Evolutionary conservation across 2,329 filamentous ascomycete genomes (phyloP), one percentile per base, ranked within the genome.

Genomic region (Stachybotrys elegans): DNA sequence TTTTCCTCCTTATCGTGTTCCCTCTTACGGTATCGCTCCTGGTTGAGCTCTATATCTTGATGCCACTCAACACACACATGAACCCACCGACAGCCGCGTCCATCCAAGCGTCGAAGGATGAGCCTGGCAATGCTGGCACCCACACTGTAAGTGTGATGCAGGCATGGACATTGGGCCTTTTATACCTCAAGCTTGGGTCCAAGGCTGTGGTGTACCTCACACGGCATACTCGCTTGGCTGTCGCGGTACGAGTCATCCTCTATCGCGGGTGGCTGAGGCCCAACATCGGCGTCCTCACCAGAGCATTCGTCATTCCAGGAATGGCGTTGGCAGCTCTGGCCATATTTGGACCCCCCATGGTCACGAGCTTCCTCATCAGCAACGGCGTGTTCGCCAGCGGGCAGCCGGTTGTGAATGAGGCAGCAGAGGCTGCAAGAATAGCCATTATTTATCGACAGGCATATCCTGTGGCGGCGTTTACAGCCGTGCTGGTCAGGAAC

Each of bases 111-210:
- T 29, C 46, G 44, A 20, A 53, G 54, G 45, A 55, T 37, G 50
- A 55, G 19, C 51, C 44, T 4, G 47, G 54, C 5, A 53, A 56
- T 40, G 55, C 51, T 6, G 61, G 61, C 13, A 60, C 62, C 4
- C 88, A 94, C 58, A 87, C 84, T 7, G 80, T 97, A 34, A 86
- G 94, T 49, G 76, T 97, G 48, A 84, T 97, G 34, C 92, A 97
- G 60, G 84, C 91, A 46, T 98, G 92, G 90, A 95, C 91, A 0
- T 73, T 98, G 1, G 93, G 93, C 5, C 78, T 98, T 19, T 75
- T 98, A 4, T 96, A 95, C 62, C 76, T 94, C 22, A 91, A 95
- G 51, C 81, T 97, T 55, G 79, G 79, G 1, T 77, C 81, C 14
- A 83, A 86, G 31, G 68, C 89, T 55, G 73, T 90, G 21, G 73